Base-by-base conservation (phyloP, 177 flowering plant species). In the Tripterygium wilfordii region DNA sequence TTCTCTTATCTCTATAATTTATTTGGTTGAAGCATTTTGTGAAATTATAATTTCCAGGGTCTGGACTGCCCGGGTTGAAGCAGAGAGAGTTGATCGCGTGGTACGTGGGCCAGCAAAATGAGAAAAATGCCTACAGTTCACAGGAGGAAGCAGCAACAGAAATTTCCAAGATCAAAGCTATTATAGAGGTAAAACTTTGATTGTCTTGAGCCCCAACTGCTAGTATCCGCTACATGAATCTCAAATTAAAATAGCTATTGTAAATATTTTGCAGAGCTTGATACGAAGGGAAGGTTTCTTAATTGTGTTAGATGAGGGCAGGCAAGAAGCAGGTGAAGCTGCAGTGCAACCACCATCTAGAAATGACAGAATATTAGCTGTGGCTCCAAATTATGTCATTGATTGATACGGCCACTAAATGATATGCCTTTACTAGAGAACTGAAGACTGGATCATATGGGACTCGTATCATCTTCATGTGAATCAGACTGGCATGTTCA, bases 251-350 rank as follows among this genome's bases (percentile, higher is more conserved):
- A n/a, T n/a, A n/a, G n/a, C n/a, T n/a, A n/a, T n/a, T n/a, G n/a
- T n/a, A n/a, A n/a, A n/a, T n/a, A n/a, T n/a, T n/a, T 15, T 70
- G 67, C 85, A 92, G 98, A 79, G 87, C 68, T 64, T 92, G 78
- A 64, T 92, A 41, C 59, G 73, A 45, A 76, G 77, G 45, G 98
- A 92, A 67, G 98, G 98, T n/a, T 77, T 73, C 66, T 54, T 92
- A 70, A 80, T 92, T 27, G 94, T 88, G 21, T 55, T 92, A 40
- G 83, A 84, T 27, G 96, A 82, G 45, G 91, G 94, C 17, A 63
- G 57, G 22, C 67, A 69, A 41, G 70, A 47, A 43, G 71, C 57
- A 47, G 85, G 65, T 15, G 77, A 57, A 49, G 80, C 66, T 46
- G 72, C 54, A 5, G 57, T 54, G 52, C 55, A 36, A 23, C 63